phyloP scores from a whole-genome alignment of 768 basidiomycete species.

The Rhizopogon rudus region DNA sequence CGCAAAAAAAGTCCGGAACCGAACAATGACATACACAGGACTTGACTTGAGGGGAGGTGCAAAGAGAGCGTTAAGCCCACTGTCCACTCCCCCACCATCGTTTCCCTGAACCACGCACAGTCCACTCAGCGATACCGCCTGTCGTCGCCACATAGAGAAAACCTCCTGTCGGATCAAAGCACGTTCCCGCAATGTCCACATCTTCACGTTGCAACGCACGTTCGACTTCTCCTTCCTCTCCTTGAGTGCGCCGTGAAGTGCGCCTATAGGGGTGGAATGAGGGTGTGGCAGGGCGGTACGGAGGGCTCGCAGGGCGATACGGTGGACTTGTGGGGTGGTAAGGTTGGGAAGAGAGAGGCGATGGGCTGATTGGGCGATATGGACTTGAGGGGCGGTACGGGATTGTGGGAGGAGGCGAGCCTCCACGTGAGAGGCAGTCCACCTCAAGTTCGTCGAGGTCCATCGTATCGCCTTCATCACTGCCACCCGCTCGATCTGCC shows the following conservation, averaged over 20 bases:
- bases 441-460: constrained; percentile 35
- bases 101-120: constrained; percentile 65
- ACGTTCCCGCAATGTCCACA: constrained; percentile 63
- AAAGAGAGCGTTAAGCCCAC: constrained; percentile 26
- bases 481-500: constrained; percentile 20
- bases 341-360: constrained; percentile 10
- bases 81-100: constrained; percentile 60
- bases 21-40: not conserved
- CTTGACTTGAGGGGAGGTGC: not conserved
- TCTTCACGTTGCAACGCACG: constrained; percentile 7
- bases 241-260: not conserved
- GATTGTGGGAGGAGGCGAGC: constrained; percentile 34
- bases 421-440: constrained; percentile 48
- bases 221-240: not conserved
- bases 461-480: constrained; percentile 18
- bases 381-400: not conserved
- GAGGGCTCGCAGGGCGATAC: constrained; percentile 10
- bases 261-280: not conserved
- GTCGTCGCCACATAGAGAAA: constrained; percentile 66
- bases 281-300: not conserved
- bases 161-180: constrained; percentile 67
- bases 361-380: constrained; percentile 24
- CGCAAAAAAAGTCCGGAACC: not conserved
- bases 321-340: not conserved
- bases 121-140: constrained; percentile 72